These are phyloP conservation scores for Auriculariales sp. DNA, from an alignment of 768 basidiomycete species.

Conservation along the genomic window DNA sequence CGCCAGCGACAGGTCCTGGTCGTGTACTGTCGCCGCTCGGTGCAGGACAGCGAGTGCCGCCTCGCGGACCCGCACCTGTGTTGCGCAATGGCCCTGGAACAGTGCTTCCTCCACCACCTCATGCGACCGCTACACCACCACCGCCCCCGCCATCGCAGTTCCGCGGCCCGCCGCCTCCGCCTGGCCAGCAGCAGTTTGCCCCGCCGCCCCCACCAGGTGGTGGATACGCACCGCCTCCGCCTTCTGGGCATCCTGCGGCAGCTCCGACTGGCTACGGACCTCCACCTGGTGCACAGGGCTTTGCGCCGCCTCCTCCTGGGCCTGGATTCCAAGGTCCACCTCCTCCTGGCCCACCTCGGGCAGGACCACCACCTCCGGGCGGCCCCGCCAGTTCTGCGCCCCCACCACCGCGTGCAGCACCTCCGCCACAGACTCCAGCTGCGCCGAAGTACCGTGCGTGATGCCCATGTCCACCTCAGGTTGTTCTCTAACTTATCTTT, in stretches of 20 bases:
- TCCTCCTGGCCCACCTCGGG: slow-evolving; percentile 11
- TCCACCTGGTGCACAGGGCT: slow-evolving; percentile 17
- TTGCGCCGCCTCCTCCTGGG: slow-evolving; percentile 15
- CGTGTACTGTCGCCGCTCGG: slow-evolving; percentile 18
- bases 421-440: slow-evolving; percentile 24
- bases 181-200: slow-evolving; percentile 14
- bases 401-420: slow-evolving; percentile 16
- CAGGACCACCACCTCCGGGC: slow-evolving; percentile 20
- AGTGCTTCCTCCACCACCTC: slow-evolving; percentile 20
- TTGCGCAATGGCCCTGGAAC: slow-evolving; percentile 18
- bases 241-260: slow-evolving; percentile 22
- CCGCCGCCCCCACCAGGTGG: slow-evolving; percentile 16
- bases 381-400: slow-evolving; percentile 9
- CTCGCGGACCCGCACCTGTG: slow-evolving; percentile 16
- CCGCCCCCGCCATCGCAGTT: slow-evolving; percentile 11
- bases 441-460: slow-evolving; percentile 48
- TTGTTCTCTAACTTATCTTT: background rate
- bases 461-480: background rate
- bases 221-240: slow-evolving; percentile 8
- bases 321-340: slow-evolving; percentile 4
- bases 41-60: slow-evolving; percentile 3
- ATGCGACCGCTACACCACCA: slow-evolving; percentile 21
- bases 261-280: slow-evolving; percentile 15
- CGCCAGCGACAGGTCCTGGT: slow-evolving; percentile 2
- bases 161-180: slow-evolving; percentile 17